phyloP scores from a whole-genome alignment of 441 rosid genomes.

The Gossypium trilobum region DNA sequence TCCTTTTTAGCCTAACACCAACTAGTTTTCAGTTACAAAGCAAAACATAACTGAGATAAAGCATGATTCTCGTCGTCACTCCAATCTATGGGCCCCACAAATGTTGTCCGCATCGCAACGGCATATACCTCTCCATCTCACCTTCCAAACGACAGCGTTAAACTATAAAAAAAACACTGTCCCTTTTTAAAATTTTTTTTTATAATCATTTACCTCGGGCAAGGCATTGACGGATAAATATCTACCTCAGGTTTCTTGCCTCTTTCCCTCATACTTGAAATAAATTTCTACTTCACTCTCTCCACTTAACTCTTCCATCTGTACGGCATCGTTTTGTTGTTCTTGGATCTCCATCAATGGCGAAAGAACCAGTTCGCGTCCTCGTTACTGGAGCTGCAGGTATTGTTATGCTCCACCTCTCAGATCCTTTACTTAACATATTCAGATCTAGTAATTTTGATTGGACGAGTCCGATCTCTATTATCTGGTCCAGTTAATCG shows the following conservation, averaged over 20 bases:
- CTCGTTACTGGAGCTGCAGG: conserved; percentile 93
- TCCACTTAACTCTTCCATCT: not conserved
- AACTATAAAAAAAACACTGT: not conserved
- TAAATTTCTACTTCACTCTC: not conserved
- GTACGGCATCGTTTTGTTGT: not conserved
- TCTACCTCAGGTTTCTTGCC: not conserved
- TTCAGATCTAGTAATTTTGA: not conserved
- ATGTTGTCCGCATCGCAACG: no score
- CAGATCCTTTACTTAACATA: conserved; percentile 15
- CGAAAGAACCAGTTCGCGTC: conserved; percentile 75
- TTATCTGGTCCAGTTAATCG: not conserved
- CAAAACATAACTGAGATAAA: no score
- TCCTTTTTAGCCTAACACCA: not conserved
- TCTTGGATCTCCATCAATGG: conserved; percentile 39
- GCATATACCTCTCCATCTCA: no score
- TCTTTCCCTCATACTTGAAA: not conserved
- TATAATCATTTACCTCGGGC: not conserved
- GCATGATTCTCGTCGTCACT: no score
- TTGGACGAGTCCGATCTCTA: not conserved
- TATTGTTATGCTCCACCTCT: conserved; percentile 10
- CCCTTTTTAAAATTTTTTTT: not conserved
- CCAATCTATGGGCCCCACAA: no score
- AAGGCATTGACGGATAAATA: conserved; percentile 2
- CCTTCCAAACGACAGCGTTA: not conserved
- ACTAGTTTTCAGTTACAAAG: not conserved